These are phyloP conservation scores for Lepidium campestre DNA, from an alignment of 441 rosid species.

Conservation along the genomic window DNA sequence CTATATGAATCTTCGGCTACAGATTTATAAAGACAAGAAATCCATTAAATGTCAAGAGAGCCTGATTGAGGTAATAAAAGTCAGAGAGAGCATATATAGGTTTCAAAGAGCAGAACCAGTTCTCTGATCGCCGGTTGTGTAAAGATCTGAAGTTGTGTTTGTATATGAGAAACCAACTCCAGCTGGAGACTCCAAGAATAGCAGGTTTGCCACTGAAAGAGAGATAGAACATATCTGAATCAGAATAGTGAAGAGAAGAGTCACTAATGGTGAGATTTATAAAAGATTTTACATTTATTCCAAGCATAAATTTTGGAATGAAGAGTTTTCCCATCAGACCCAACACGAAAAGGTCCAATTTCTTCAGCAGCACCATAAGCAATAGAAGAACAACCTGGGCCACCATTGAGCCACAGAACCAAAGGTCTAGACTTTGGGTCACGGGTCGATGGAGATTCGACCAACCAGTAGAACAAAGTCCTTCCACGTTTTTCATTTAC, in stretches of 20 bases:
- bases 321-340: conserved; percentile 72
- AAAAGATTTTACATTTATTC: conserved; percentile 57
- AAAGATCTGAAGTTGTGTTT: conserved; percentile 72
- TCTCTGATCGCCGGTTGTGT: conserved; percentile 73
- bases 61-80: neutral
- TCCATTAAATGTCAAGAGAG: neutral
- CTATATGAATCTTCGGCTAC: conserved; percentile 81
- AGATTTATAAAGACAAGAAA: conserved; percentile 13
- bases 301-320: conserved; percentile 70
- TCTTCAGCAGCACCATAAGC: conserved; percentile 94
- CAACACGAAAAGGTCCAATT: conserved; percentile 82
- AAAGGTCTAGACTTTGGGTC: conserved; percentile 70
- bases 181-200: conserved; percentile 95
- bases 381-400: conserved; percentile 97
- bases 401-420: conserved; percentile 90
- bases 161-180: conserved; percentile 97
- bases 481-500: conserved; percentile 76
- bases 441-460: conserved; percentile 70
- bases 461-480: conserved; percentile 89
- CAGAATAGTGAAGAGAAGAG: neutral
- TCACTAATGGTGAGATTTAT: neutral
- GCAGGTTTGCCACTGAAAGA: conserved; percentile 78
- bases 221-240: conserved; percentile 10
- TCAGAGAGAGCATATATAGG: neutral
- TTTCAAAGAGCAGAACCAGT: conserved; percentile 47